phyloP scores from a whole-genome alignment of 768 basidiomycete genomes.

The Mycena kentingensis region DNA sequence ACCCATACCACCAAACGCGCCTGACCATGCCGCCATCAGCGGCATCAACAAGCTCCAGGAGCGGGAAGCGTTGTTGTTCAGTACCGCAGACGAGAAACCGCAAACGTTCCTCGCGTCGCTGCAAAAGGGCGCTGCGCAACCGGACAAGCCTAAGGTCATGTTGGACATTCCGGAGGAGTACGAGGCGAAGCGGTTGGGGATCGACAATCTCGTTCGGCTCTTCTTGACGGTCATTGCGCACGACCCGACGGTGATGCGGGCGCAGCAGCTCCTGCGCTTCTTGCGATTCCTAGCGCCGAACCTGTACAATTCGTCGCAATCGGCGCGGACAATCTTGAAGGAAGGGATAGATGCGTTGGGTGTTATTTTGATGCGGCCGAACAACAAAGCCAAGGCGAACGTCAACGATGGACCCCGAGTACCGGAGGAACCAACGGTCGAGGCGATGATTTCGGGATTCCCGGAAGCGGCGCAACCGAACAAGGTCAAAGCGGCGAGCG shows the following conservation, averaged over 20 bases:
- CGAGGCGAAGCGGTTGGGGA: conserved; percentile 53
- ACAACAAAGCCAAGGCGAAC: conserved; percentile 50
- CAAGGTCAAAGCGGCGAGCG: conserved; percentile 52
- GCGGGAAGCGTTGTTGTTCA: conserved; percentile 67
- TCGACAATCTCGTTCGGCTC: conserved; percentile 69
- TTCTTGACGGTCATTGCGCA: conserved; percentile 82
- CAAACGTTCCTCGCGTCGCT: conserved; percentile 66
- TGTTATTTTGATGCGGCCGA: conserved; percentile 49
- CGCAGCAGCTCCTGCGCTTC: conserved; percentile 68
- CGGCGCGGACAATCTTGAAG: conserved; percentile 55
- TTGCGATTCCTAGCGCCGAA: conserved; percentile 58
- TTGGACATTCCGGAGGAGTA: conserved; percentile 60
- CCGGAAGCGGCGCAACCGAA: conserved; percentile 40
- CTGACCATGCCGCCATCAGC: conserved; percentile 69
- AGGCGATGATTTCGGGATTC: conserved; percentile 29
- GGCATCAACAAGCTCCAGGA: conserved; percentile 65
- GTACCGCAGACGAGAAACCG: conserved; percentile 71
- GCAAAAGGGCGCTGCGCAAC: conserved; percentile 45
- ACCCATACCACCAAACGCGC: conserved; percentile 38
- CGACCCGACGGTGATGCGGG: conserved; percentile 64
- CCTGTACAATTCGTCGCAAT: conserved; percentile 57
- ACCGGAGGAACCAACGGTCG: conserved; percentile 29
- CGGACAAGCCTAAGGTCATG: conserved; percentile 42
- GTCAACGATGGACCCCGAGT: conserved; percentile 35
- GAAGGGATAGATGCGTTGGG: conserved; percentile 74